phyloP scores from a whole-genome alignment of 306 rosid genomes.

The Castanea crenata region DNA sequence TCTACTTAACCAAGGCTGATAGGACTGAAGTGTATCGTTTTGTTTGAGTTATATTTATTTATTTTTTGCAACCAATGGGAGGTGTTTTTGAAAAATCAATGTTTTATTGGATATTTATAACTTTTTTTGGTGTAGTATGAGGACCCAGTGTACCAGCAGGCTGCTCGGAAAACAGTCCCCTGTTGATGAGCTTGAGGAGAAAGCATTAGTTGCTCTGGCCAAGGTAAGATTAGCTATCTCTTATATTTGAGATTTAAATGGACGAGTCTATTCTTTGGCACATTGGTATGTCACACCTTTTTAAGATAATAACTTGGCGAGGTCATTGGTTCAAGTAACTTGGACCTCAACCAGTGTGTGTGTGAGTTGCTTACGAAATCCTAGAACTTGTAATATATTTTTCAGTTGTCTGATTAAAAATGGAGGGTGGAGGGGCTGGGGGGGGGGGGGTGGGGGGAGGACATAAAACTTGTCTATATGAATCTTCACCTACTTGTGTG shows the following conservation, averaged over 20 bases:
- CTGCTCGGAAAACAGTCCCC: slow-evolving; percentile 79
- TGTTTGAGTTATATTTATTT: neutral
- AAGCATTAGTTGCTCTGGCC: slow-evolving; percentile 79
- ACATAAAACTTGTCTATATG: neutral
- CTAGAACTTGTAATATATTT: neutral
- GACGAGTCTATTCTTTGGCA: neutral
- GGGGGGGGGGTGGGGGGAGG: neutral
- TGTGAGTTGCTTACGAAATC: neutral
- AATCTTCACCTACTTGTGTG: no score
- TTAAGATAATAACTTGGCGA: neutral
- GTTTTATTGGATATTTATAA: slow-evolving; percentile 9
- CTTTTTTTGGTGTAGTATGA: slow-evolving; percentile 61
- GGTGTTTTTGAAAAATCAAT: neutral
- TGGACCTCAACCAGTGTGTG: neutral
- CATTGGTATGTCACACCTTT: neutral
- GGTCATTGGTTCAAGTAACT: neutral
- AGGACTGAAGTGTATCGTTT: neutral
- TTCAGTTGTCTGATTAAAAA: neutral
- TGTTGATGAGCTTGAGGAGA: slow-evolving; percentile 82
- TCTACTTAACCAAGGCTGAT: neutral
- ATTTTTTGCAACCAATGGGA: neutral
- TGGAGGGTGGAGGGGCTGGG: no score
- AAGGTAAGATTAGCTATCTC: slow-evolving; percentile 49
- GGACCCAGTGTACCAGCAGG: slow-evolving; percentile 65
- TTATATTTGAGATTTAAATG: slow-evolving; percentile 2